Evolutionary conservation across 1,284 basidiomycete species (phyloP), one percentile per base, ranked within the genome.

Genomic region (Pseudozyma pruni): DNA sequence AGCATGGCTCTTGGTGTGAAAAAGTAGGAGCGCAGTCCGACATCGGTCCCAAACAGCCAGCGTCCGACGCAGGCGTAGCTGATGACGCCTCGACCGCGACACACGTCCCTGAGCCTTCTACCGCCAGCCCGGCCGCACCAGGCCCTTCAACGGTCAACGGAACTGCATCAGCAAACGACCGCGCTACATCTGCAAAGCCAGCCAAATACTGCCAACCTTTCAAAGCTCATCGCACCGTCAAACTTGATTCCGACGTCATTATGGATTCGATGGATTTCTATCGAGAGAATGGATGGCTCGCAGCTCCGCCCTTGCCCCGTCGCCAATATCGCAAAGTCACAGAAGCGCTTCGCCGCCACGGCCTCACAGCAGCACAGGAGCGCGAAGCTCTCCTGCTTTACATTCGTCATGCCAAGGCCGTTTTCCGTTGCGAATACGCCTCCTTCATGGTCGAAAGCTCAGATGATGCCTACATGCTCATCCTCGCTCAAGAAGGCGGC

Each of bases 371-470:
- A 2, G 54, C 55, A 4, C 66, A 62, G 35, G 59, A 62, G 19
- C 58, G 66, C 19, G 66, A 62, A 6, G 66, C 51, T 8, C 51
- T 69, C 13, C 35, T 54, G 3, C 54, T 69, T 43, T 69, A 69
- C 51, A 39, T 59, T 40, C 53, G 49, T 39, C 66, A 69, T 22
- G 59, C 66, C 20, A 62, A 58, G 32, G 66, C 66, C 34, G 71
- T 73, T 19, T 73, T 73, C 66, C 61, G 54, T 39, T 56, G 56
- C 42, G 50, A 61, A 20, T 73, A 69, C 42, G 66, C 64, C 44
- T 70, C 71, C 20, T 61, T 73, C 35, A 64, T 63, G 55, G 55
- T 73, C 31, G 64, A 62, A 22, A 53, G 64, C 35, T 25, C 64
- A 16, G 50, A 67, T 37, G 57, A 63, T 5, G 39, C 60, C 6